A percentile compares a stretch with the other conserved stretches of the same genome.
Evolutionary conservation across 805 yeast genomes (phyloP).

Genomic region (Saccharomycopsis sp.): DNA sequence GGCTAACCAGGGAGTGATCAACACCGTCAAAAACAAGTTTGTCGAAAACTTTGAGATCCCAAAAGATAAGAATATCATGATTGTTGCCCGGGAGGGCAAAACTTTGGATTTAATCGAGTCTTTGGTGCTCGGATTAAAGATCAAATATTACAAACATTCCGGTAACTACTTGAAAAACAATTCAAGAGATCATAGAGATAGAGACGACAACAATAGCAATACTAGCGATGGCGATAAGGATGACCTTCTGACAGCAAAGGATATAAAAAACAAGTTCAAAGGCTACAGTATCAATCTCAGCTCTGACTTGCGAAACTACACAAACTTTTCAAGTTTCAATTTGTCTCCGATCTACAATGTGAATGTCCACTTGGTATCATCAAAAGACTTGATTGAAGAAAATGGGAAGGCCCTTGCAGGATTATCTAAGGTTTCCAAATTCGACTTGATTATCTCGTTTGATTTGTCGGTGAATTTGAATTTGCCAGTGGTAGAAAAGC

Average conservation of each 20-base stretch:
- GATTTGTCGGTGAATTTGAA: slow-evolving; percentile 52
- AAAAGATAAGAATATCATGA: slow-evolving; percentile 46
- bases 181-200: background rate
- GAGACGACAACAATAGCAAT: slow-evolving; percentile 2
- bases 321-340: slow-evolving; percentile 9
- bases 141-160: slow-evolving; percentile 49
- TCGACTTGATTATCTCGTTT: slow-evolving; percentile 54
- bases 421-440: background rate
- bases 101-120: slow-evolving; percentile 71
- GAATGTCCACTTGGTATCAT: slow-evolving; percentile 41
- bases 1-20: slow-evolving; percentile 12
- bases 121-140: slow-evolving; percentile 53
- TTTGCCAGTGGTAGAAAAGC: slow-evolving; percentile 29
- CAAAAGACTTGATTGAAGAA: slow-evolving; percentile 25
- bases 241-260: background rate
- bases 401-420: slow-evolving; percentile 26
- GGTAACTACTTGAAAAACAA: slow-evolving; percentile 55
- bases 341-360: slow-evolving; percentile 13
- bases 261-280: slow-evolving; percentile 4
- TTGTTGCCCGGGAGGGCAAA: slow-evolving; percentile 64
- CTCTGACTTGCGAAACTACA: slow-evolving; percentile 11
- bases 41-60: slow-evolving; percentile 2
- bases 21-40: slow-evolving; percentile 8
- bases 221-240: background rate
- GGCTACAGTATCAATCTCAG: slow-evolving; percentile 13